These are phyloP conservation scores for Dichotomocladium elegans DNA, from an alignment of 371 early-diverging fungal species.

Conservation along the genomic window DNA sequence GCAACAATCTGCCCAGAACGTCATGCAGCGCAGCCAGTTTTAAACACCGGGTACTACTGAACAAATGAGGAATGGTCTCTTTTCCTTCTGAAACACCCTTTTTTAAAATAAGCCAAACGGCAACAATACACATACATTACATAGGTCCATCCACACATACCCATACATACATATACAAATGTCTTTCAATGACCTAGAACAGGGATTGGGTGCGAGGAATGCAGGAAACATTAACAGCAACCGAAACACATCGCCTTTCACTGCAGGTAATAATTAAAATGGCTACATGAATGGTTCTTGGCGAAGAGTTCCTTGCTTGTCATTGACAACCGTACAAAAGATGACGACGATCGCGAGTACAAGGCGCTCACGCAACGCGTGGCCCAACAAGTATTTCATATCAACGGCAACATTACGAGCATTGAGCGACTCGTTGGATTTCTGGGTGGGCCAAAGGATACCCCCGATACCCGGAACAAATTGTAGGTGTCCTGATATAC, in stretches of 20 bases:
- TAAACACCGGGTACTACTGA: too few relatives aligned
- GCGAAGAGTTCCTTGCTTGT: background rate
- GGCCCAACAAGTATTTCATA: slow-evolving; percentile 72
- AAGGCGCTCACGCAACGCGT: slow-evolving; percentile 52
- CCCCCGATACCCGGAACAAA: slow-evolving; percentile 67
- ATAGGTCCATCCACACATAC: too few relatives aligned
- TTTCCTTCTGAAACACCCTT: too few relatives aligned
- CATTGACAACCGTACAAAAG: background rate
- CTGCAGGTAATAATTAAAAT: slow-evolving; percentile 3
- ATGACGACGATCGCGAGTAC: slow-evolving; percentile 54
- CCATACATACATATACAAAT: too few relatives aligned
- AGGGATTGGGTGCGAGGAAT: slow-evolving; percentile 40
- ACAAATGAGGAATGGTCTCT: too few relatives aligned
- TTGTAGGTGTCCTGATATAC: slow-evolving; percentile 53
- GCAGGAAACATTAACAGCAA: slow-evolving; percentile 14
- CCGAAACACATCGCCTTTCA: slow-evolving; percentile 15
- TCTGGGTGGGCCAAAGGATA: slow-evolving; percentile 79
- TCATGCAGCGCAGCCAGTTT: too few relatives aligned
- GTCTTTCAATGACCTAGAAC: slow-evolving; percentile 59
- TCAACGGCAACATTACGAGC: slow-evolving; percentile 76
- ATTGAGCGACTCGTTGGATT: slow-evolving; percentile 77
- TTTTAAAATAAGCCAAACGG: too few relatives aligned
- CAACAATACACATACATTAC: too few relatives aligned
- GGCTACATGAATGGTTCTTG: background rate
- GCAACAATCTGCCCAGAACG: too few relatives aligned